phyloP scores from a whole-genome alignment of 2,329 filamentous ascomycete genomes.

The Cladosporium sp. region DNA sequence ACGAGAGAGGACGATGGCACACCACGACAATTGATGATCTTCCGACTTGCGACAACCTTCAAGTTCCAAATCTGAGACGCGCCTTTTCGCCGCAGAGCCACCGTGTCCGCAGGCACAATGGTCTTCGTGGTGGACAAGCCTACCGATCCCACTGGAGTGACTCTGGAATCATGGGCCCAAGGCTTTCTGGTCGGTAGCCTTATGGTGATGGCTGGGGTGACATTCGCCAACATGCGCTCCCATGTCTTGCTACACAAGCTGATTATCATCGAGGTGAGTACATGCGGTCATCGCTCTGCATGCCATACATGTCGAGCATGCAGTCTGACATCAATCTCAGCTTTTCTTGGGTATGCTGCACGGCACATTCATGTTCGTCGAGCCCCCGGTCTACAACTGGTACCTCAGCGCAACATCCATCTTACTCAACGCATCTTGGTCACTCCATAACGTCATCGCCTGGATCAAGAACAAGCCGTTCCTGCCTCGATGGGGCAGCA shows the following conservation, averaged over 20 bases:
- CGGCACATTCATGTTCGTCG: slow-evolving; percentile 61
- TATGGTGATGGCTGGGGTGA: slow-evolving; percentile 52
- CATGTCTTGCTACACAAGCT: slow-evolving; percentile 53
- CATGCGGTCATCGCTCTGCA: not conserved
- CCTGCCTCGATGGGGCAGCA: slow-evolving; percentile 43
- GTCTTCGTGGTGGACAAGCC: slow-evolving; percentile 34
- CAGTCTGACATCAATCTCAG: slow-evolving; percentile 36
- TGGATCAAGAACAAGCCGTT: slow-evolving; percentile 69
- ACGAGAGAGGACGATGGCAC: slow-evolving; percentile 2
- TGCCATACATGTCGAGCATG: not conserved
- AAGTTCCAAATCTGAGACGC: slow-evolving; percentile 11
- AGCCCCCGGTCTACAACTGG: slow-evolving; percentile 61
- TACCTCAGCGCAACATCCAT: slow-evolving; percentile 64
- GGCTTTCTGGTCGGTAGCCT: slow-evolving; percentile 43
- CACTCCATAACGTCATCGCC: slow-evolving; percentile 65
- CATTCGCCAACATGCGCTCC: slow-evolving; percentile 52
- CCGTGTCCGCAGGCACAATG: slow-evolving; percentile 24
- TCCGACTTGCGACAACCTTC: not conserved
- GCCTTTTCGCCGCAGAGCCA: slow-evolving; percentile 18
- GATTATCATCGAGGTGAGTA: slow-evolving; percentile 51
- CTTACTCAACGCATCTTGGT: slow-evolving; percentile 64
- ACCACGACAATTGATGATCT: slow-evolving; percentile 2
- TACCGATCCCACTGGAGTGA: slow-evolving; percentile 27
- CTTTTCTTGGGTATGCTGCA: slow-evolving; percentile 59
- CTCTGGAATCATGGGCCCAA: slow-evolving; percentile 38